These are phyloP conservation scores for Xylariaceae sp. DNA, from an alignment of 2,329 filamentous ascomycete species.

Conservation along the genomic window DNA sequence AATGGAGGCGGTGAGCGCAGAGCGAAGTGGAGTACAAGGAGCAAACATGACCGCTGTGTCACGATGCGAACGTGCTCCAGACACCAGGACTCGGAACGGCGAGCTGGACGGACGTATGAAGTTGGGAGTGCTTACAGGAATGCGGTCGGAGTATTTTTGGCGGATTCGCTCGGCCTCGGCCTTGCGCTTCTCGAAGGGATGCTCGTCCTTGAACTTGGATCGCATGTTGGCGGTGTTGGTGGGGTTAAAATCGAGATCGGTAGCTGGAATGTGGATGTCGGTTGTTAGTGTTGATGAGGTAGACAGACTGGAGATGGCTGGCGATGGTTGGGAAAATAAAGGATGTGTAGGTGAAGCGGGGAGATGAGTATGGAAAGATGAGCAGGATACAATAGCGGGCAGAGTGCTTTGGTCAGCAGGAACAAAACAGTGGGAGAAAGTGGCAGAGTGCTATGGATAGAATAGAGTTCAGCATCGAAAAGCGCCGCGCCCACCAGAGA, in stretches of 20 bases:
- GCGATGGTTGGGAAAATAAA: neutral
- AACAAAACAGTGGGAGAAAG: too few relatives aligned
- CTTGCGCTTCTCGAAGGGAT: constrained; percentile 99
- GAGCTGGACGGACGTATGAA: neutral
- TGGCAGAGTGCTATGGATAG: too few relatives aligned
- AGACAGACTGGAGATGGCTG: neutral
- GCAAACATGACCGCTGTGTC: too few relatives aligned
- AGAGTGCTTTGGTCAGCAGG: too few relatives aligned
- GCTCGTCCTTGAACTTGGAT: constrained; percentile 99
- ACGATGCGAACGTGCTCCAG: neutral
- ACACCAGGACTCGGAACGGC: constrained; percentile 7
- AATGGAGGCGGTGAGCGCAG: neutral
- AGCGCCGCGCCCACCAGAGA: too few relatives aligned
- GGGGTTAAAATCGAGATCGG: constrained; percentile 9
- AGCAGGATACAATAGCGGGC: too few relatives aligned
- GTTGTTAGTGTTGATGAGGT: neutral
- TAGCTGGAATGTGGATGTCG: neutral
- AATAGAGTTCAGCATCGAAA: too few relatives aligned
- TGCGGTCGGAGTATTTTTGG: constrained; percentile 97
- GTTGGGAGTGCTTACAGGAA: constrained; percentile 75
- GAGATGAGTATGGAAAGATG: neutral
- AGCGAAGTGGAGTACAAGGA: neutral
- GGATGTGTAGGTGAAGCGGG: neutral
- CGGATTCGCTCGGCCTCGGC: constrained; percentile 98
- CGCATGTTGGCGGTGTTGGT: constrained; percentile 65